Evolutionary conservation across 2,329 filamentous ascomycete genomes (phyloP).

Genomic region (Capronia epimyces): DNA sequence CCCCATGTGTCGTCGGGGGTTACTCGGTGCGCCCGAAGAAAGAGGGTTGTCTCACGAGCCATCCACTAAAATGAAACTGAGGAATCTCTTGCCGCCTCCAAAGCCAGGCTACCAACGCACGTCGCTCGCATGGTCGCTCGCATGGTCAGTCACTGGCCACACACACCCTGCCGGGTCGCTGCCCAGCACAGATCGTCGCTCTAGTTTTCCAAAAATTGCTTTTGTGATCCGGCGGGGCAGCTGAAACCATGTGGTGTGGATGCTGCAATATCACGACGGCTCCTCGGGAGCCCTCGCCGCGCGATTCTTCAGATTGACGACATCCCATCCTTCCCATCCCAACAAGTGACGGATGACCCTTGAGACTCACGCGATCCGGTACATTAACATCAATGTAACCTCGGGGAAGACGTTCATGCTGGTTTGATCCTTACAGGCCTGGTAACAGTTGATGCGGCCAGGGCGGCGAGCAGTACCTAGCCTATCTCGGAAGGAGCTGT

Average conservation of each 20-base stretch:
- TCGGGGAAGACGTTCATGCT: neutral
- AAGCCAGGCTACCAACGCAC: neutral
- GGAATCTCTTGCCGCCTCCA: neutral
- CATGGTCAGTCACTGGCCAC: too few species aligned
- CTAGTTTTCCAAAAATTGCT: neutral
- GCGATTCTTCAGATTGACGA: constrained; percentile 2
- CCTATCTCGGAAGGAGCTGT: too few species aligned
- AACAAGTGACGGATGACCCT: neutral
- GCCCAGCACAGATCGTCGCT: neutral
- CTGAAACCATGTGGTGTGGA: neutral
- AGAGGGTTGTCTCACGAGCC: neutral
- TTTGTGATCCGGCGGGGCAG: neutral
- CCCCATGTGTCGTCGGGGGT: neutral
- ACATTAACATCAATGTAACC: too few species aligned
- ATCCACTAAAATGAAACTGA: neutral
- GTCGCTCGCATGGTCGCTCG: too few species aligned
- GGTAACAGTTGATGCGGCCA: neutral
- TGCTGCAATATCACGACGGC: neutral
- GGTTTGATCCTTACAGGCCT: neutral
- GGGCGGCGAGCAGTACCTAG: neutral
- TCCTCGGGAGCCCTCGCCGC: neutral
- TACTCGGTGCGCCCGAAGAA: neutral
- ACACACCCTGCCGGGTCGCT: neutral
- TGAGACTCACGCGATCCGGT: too few species aligned
- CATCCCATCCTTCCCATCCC: neutral